Evolutionary conservation across 2,329 filamentous ascomycete species (phyloP), one percentile per base, ranked within the genome.

Genomic region (Penicillium sp.): DNA sequence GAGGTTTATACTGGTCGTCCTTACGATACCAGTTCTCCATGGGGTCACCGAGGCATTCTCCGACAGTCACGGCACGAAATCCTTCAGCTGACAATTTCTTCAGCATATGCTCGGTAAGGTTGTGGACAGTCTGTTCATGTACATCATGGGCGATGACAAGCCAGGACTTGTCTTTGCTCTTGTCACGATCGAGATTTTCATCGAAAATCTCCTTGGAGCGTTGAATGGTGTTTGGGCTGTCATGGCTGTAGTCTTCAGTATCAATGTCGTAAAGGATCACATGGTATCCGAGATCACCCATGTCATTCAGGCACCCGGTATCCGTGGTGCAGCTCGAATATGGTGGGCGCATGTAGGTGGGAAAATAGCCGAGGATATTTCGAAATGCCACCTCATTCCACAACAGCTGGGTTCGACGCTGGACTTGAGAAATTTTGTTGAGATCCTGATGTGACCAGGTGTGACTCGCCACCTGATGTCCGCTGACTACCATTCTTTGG

Each of bases 331-430:
- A 82, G 45, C 73, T 77, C 9, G 78, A 78, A 68, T 82, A 85
- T 1, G 83, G 83, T 11, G 83, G 81, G 3, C 83, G 79, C 81
- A 85, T 84, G 68, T 85, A 85, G 7, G 81, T 83, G 2, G 83
- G 83, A 57, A 82, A 81, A 45, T 74, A 74, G 38, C 83, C 83
- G 35, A 85, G 67, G 55, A 84, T 80, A 62, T 80, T 81, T 21
- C 73, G 70, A 31, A 85, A 63, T 0, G 81, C 83, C 30, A 76
- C 78, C 68, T 85, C 83, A 26, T 82, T 79, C 66, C 79, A 80
- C 31, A 76, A 67, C 68, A 85, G 78, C 64, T 85, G 77, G 3
- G 73, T 70, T 19, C 65, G 74, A 35, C 81, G 77, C 54, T 77
- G 75, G 1, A 65, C 63, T 3, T 71, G 67, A 2, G 73, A 73